Evolutionary conservation across 768 basidiomycete genomes (phyloP), one percentile per base, ranked within the genome.

Genomic region (Mycena maculata): DNA sequence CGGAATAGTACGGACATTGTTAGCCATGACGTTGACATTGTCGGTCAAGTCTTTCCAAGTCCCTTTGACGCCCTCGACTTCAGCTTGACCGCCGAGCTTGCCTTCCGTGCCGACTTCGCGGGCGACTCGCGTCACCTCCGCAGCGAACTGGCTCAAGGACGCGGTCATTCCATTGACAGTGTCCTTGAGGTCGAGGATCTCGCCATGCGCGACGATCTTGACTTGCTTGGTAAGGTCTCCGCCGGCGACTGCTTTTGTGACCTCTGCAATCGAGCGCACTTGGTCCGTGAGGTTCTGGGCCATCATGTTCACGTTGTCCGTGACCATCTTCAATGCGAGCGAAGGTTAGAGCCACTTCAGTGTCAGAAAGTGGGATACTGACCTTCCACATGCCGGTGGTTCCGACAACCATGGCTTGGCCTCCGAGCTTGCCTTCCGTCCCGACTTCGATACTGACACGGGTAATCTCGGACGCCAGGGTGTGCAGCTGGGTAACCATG

Each of bases 41-140:
- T 96, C 94, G 53, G 96, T 96, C 81, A 98, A 83, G 76, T 95
- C 93, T 83, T 95, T 95, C 98, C 98, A 99, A 0, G 95, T 97
- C 53, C 98, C 98, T 65, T 94, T 94, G 48, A 99, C 95, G 74
- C 95, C 94, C 68, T 91, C 92, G 39, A 99, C 98, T 59, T 91
- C 86, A 1, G 96, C 98, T 73, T 97, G 96, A 12, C 96, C 97
- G 55, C 97, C 98, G 74, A 99, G 84, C 71, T 90, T 87, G 36
- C 97, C 98, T 76, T 99, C 98, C 10, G 96, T 98, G 30, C 98
- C 98, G 76, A 99, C 98, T 80, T 99, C 96, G 70, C 94, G 87
- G 4, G 96, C 98, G 31, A 99, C 96, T 60, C 96, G 84, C 61
- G 85, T 85, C 25, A 87, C 86, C 79, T 95, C 93, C 72, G 92